Percentiles rank a stretch among this genome's conserved stretches.
These are phyloP conservation scores for Obelidium mucronatum DNA, from an alignment of 192 early-diverging fungal species.

Conservation along the genomic window DNA sequence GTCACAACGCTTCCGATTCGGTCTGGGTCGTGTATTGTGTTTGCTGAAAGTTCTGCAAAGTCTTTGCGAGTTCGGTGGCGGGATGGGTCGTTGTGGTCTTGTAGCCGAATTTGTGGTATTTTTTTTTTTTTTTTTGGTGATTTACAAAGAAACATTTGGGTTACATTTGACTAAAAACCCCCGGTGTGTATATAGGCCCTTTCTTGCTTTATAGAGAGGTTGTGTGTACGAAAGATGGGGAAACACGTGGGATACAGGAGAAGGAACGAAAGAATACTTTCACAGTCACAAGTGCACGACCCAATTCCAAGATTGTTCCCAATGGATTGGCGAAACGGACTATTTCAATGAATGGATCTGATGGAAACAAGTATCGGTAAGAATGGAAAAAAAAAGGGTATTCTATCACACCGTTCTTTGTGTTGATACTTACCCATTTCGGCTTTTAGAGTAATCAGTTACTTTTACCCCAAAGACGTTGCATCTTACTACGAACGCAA, in stretches of 20 bases:
- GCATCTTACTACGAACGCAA: background rate
- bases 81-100: background rate
- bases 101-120: background rate
- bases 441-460: background rate
- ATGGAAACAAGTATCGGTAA: background rate
- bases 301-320: background rate
- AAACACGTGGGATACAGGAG: background rate
- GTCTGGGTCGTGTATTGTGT: slow-evolving; percentile 15
- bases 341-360: background rate
- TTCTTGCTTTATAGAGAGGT: background rate
- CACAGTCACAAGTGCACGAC: background rate
- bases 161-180: too few species aligned
- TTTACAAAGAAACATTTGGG: too few species aligned
- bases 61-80: background rate
- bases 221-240: background rate
- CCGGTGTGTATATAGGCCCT: too few species aligned
- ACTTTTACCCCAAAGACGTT: slow-evolving; percentile 11
- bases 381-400: background rate
- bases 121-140: too few species aligned
- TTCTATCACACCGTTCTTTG: background rate
- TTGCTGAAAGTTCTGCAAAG: slow-evolving; percentile 8
- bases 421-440: background rate
- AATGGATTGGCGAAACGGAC: slow-evolving; percentile 19
- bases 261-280: background rate
- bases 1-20: slow-evolving; percentile 3